Evolutionary conservation across 2,329 filamentous ascomycete genomes (phyloP).

Genomic region (Fusarium redolens): DNA sequence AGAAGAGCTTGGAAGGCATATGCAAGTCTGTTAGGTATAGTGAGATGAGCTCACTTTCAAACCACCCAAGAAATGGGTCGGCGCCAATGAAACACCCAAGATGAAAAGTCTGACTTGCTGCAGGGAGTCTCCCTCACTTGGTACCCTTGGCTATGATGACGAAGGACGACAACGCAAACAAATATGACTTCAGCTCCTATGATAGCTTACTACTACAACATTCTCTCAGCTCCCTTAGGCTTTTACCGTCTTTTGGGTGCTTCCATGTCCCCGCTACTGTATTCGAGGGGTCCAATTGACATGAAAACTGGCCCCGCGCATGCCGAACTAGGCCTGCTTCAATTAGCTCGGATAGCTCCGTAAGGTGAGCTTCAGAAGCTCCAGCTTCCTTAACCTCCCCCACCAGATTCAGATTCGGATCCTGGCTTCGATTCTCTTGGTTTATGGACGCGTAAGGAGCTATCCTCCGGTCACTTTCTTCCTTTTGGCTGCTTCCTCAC

Average conservation of each 20-base stretch:
- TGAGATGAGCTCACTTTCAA: background rate
- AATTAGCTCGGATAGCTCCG: background rate
- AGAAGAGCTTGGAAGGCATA: background rate
- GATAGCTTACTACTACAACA: background rate
- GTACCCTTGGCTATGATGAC: background rate
- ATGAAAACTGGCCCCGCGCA: background rate
- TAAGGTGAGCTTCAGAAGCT: background rate
- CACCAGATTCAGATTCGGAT: background rate
- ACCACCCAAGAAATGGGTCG: background rate
- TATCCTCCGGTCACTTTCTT: background rate
- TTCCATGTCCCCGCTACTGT: background rate
- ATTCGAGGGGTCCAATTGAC: conserved; percentile 2
- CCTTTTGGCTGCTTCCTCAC: background rate
- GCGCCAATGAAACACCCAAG: background rate
- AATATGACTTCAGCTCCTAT: background rate
- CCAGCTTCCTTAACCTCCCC: background rate
- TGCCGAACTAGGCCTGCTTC: background rate
- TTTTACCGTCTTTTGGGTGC: background rate
- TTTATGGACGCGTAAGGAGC: background rate
- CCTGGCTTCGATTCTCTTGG: conserved; percentile 2
- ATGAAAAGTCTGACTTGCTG: background rate
- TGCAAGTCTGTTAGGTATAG: background rate
- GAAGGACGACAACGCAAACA: background rate
- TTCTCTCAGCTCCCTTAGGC: background rate
- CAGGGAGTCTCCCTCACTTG: background rate